phyloP scores from a whole-genome alignment of 2,329 filamentous ascomycete genomes.

The Aspergillus transmontanensis region DNA sequence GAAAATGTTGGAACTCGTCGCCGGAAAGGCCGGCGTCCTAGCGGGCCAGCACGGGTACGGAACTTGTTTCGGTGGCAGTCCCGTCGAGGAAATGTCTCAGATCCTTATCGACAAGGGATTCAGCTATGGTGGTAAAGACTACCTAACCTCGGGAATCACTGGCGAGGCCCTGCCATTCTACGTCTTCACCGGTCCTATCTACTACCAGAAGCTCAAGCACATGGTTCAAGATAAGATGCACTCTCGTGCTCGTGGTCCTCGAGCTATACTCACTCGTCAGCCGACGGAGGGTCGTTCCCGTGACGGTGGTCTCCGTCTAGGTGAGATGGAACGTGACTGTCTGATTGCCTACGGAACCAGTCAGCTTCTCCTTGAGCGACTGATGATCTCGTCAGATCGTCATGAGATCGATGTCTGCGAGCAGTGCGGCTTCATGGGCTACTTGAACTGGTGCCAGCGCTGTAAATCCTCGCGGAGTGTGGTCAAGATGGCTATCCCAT shows the following conservation, averaged over 20 bases:
- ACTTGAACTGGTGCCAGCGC: conserved; percentile 90
- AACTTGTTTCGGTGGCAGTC: conserved; percentile 80
- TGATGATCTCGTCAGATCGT: conserved; percentile 93
- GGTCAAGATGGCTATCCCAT: conserved; percentile 93
- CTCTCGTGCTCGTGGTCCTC: conserved; percentile 83
- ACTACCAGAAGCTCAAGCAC: conserved; percentile 99
- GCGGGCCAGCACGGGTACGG: conserved; percentile 87
- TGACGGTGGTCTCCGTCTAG: conserved; percentile 87
- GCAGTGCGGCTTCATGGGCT: conserved; percentile 91
- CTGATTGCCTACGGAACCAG: conserved; percentile 94
- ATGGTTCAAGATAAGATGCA: conserved; percentile 99
- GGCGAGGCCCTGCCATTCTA: conserved; percentile 93
- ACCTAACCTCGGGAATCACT: conserved; percentile 91
- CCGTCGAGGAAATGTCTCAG: conserved; percentile 84
- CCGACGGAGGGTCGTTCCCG: conserved; percentile 93
- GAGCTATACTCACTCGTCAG: conserved; percentile 89
- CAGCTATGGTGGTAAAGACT: conserved; percentile 96
- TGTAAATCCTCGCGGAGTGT: conserved; percentile 85
- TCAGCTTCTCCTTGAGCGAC: conserved; percentile 84
- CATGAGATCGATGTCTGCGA: conserved; percentile 94
- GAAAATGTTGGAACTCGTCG: conserved; percentile 92
- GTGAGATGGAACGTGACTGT: conserved; percentile 99
- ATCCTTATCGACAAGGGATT: conserved; percentile 87
- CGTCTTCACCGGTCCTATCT: conserved; percentile 98
- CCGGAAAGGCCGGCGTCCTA: conserved; percentile 89